A percentile compares a stretch with the other conserved stretches of the same genome.
phyloP scores from a whole-genome alignment of 139 green algal genomes.

The Closterium sp. region DNA sequence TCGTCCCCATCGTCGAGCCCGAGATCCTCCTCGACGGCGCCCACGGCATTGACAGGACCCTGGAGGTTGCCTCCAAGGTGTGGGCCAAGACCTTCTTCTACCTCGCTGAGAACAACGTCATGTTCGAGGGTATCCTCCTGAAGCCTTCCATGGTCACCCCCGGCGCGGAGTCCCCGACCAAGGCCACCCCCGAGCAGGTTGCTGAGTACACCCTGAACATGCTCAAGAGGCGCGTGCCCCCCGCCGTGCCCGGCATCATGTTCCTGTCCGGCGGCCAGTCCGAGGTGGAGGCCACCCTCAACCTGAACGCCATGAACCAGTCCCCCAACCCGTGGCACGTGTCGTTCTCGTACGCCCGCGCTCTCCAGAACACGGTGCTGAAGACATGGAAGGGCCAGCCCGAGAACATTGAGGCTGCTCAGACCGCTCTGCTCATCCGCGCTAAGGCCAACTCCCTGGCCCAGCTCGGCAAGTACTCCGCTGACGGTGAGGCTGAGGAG shows the following conservation, averaged over 20 bases:
- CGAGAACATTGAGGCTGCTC: constrained; percentile 80
- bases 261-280: constrained; percentile 12
- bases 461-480: constrained; percentile 95
- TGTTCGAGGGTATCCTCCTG: constrained; percentile 99
- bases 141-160: constrained; percentile 99
- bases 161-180: constrained; percentile 83
- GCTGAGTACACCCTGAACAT: constrained; percentile 93
- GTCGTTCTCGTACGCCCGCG: constrained; percentile 99
- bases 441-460: constrained; percentile 92
- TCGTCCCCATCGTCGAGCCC: constrained; percentile 98
- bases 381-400: constrained; percentile 79
- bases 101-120: constrained; percentile 90
- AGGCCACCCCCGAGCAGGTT: constrained; percentile 76
- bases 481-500: constrained; percentile 57
- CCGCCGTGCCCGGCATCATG: constrained; percentile 99
- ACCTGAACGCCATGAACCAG: constrained; percentile 88
- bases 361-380: constrained; percentile 78
- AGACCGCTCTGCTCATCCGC: constrained; percentile 88
- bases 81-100: constrained; percentile 99
- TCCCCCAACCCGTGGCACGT: constrained; percentile 99
- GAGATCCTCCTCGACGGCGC: constrained; percentile 94
- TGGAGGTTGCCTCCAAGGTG: constrained; percentile 72
- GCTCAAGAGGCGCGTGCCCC: constrained; percentile 92
- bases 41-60: constrained; percentile 84
- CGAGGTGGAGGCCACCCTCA: neutral